These are phyloP conservation scores for Phialemoniopsis sp. DNA, from an alignment of 2,329 filamentous ascomycete genomes.

Conservation along the genomic window DNA sequence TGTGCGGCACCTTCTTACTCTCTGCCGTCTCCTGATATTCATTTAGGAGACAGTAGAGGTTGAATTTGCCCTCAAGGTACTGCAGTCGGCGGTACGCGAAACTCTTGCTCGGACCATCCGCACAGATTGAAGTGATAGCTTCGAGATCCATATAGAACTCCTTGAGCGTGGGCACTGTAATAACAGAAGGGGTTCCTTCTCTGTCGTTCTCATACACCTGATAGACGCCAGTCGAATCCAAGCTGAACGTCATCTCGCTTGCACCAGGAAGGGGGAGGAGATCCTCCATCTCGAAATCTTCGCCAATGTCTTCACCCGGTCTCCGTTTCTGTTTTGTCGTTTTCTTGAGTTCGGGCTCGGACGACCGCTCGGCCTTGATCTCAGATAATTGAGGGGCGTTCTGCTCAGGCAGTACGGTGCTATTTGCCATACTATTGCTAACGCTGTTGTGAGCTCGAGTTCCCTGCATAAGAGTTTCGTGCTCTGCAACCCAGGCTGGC, in stretches of 20 bases:
- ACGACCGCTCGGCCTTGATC: conserved; percentile 12
- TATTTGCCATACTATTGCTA: conserved; percentile 42
- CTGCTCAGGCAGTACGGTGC: conserved; percentile 31
- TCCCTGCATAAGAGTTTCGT: conserved; percentile 20
- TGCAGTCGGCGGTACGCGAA: conserved; percentile 93
- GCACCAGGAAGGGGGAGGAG: conserved; percentile 67
- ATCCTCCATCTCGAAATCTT: conserved; percentile 84
- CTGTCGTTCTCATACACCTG: conserved; percentile 78
- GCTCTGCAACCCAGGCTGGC: conserved; percentile 75
- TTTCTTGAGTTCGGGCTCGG: conserved; percentile 32
- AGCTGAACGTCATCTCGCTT: conserved; percentile 68
- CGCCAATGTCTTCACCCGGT: conserved; percentile 83
- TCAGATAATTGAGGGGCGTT: conserved; percentile 21
- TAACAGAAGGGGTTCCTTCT: conserved; percentile 62
- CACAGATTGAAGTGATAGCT: conserved; percentile 79
- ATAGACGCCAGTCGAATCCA: conserved; percentile 84
- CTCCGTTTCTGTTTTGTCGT: conserved; percentile 62
- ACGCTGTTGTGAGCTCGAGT: conserved; percentile 27
- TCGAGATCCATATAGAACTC: conserved; percentile 97
- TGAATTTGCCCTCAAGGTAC: conserved; percentile 96
- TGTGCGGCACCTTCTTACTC: conserved; percentile 94
- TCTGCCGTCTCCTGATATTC: conserved; percentile 98
- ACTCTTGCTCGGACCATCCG: conserved; percentile 93
- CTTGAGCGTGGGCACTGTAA: conserved; percentile 84
- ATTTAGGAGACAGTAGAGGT: conserved; percentile 87